Conservation (phyloP, 1,284 basidiomycete species). For the Ustilago cynodontis region DNA sequence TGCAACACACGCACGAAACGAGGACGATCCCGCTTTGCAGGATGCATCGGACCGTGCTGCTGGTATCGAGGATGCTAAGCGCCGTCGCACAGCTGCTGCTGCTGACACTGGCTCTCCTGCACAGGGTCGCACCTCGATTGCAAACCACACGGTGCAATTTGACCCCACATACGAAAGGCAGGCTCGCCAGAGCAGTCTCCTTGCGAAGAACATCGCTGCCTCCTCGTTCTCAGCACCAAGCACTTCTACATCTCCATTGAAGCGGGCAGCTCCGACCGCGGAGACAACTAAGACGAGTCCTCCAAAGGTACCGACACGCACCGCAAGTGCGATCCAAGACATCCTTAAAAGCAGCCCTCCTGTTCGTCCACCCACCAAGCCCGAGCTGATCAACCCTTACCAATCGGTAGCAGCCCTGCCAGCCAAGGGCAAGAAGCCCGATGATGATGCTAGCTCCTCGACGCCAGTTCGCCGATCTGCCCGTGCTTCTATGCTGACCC, state of each 20-base stretch:
- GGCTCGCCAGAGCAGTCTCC: constrained; percentile 35
- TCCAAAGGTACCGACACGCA: constrained; percentile 41
- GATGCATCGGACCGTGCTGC: constrained; percentile 23
- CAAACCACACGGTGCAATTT: constrained; percentile 31
- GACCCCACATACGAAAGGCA: constrained; percentile 36
- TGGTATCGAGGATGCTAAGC: constrained; percentile 35
- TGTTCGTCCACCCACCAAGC: constrained; percentile 44
- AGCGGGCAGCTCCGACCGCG: constrained; percentile 36
- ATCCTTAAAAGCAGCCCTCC: constrained; percentile 57
- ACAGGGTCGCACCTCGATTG: background rate
- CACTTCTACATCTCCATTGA: constrained; percentile 17
- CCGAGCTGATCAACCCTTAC: constrained; percentile 65
- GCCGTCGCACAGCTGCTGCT: constrained; percentile 31
- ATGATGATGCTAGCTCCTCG: background rate
- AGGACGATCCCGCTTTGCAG: constrained; percentile 12
- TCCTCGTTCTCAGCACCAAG: constrained; percentile 3
- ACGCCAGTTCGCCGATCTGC: constrained; percentile 35
- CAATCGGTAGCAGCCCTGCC: constrained; percentile 45
- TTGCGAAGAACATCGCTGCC: constrained; percentile 35
- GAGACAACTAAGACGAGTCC: constrained; percentile 31
- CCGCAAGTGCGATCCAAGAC: constrained; percentile 55
- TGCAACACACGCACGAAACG: constrained; percentile 14
- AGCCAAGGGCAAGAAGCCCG: constrained; percentile 22
- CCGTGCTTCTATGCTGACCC: constrained; percentile 45
- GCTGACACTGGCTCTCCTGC: background rate